phyloP scores from a whole-genome alignment of 805 yeast species.

The Candida odintsovae region DNA sequence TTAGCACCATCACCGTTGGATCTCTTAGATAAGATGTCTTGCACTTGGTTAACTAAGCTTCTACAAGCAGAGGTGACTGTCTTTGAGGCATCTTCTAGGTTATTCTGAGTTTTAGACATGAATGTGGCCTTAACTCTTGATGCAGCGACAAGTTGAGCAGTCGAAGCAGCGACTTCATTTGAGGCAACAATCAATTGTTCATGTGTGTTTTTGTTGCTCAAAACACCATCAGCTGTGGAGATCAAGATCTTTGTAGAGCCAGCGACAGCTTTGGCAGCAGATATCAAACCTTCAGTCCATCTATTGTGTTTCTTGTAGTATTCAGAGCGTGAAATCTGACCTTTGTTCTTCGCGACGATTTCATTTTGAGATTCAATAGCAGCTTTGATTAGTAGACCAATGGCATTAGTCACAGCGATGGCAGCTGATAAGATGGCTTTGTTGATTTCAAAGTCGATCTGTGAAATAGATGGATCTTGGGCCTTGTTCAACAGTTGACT shows the following conservation, averaged over 20 bases:
- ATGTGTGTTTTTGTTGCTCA: conserved; percentile 55
- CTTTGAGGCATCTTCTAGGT: conserved; percentile 62
- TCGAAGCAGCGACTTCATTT: conserved; percentile 86
- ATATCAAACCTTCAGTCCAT: conserved; percentile 91
- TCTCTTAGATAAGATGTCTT: conserved; percentile 42
- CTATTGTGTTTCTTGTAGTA: conserved; percentile 83
- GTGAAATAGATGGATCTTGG: conserved; percentile 44
- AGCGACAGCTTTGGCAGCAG: conserved; percentile 86
- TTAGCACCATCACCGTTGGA: conserved; percentile 27
- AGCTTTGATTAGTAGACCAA: conserved; percentile 62
- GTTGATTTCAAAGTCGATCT: conserved; percentile 61
- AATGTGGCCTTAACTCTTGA: conserved; percentile 79
- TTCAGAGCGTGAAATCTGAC: conserved; percentile 59
- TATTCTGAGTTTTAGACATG: conserved; percentile 71
- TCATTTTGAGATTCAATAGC: conserved; percentile 80
- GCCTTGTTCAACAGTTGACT: conserved; percentile 42
- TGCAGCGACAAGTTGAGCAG: conserved; percentile 89
- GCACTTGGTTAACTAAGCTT: conserved; percentile 63
- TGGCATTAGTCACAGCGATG: conserved; percentile 72
- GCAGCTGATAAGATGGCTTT: conserved; percentile 76
- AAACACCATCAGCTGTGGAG: conserved; percentile 80
- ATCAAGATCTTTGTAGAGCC: conserved; percentile 76
- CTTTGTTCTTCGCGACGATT: conserved; percentile 67
- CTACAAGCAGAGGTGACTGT: conserved; percentile 74
- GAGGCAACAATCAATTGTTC: conserved; percentile 88